phyloP scores from a whole-genome alignment of 2,329 filamentous ascomycete genomes.

The Stromatinia cepivora region DNA sequence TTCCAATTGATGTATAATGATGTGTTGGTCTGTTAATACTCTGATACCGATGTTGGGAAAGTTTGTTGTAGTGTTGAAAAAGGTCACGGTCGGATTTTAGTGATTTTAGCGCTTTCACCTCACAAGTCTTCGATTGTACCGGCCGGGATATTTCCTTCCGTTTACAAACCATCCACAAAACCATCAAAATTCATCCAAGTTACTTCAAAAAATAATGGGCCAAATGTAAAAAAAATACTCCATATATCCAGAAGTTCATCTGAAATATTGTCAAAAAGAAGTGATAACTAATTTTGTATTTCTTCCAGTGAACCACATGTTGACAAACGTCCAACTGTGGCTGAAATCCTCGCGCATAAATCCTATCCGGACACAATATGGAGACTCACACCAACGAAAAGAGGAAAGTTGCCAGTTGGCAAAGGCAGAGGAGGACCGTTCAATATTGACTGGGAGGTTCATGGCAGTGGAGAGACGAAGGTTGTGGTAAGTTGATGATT shows the following conservation, averaged over 20 bases:
- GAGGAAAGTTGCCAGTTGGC: slow-evolving; percentile 65
- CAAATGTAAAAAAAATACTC: background rate
- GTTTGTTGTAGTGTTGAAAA: background rate
- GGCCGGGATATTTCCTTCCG: background rate
- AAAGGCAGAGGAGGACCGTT: slow-evolving; percentile 71
- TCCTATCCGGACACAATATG: slow-evolving; percentile 67
- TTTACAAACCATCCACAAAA: background rate
- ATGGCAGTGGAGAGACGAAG: slow-evolving; percentile 71
- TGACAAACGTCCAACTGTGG: slow-evolving; percentile 45
- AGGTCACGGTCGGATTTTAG: too few species aligned
- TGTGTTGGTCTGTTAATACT: background rate
- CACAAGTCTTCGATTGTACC: too few species aligned
- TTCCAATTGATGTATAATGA: background rate
- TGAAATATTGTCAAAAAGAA: background rate
- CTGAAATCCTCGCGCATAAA: slow-evolving; percentile 63
- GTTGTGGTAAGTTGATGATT: slow-evolving; percentile 57
- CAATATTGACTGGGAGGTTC: slow-evolving; percentile 75
- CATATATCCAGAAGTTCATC: background rate
- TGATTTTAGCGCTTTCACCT: background rate
- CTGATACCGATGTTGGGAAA: background rate
- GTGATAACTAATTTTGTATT: background rate
- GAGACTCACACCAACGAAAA: slow-evolving; percentile 64
- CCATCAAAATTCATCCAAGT: background rate
- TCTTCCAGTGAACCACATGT: slow-evolving; percentile 13
- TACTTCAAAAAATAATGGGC: background rate